Percentiles rank a stretch among this genome's conserved stretches.
Conservation (phyloP, 1,284 basidiomycete genomes). For the Malassezia nana region DNA sequence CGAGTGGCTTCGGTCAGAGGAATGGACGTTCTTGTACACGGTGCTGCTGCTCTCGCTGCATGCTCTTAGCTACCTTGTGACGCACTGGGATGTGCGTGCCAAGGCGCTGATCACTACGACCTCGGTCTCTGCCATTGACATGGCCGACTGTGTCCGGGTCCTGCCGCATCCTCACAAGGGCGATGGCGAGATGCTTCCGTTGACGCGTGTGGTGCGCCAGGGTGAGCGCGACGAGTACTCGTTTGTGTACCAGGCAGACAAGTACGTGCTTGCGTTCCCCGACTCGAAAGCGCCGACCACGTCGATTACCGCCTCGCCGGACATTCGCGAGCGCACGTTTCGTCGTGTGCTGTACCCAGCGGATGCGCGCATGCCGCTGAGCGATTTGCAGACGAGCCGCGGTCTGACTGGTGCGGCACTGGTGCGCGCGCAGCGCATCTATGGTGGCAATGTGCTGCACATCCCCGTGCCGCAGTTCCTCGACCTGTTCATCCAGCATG, state of each 20-base stretch:
- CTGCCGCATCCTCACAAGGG: slow-evolving; percentile 78
- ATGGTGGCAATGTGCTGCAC: slow-evolving; percentile 41
- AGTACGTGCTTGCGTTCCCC: slow-evolving; percentile 64
- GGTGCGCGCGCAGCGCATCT: slow-evolving; percentile 33
- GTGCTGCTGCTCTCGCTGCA: slow-evolving; percentile 75
- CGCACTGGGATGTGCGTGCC: slow-evolving; percentile 76
- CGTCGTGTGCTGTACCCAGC: slow-evolving; percentile 79
- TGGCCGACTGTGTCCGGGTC: slow-evolving; percentile 72
- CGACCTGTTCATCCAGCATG: slow-evolving; percentile 46
- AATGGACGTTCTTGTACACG: slow-evolving; percentile 74
- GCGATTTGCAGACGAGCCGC: slow-evolving; percentile 58
- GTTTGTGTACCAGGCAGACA: slow-evolving; percentile 92
- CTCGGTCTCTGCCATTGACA: slow-evolving; percentile 51
- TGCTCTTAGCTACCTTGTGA: slow-evolving; percentile 82
- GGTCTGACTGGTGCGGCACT: slow-evolving; percentile 49
- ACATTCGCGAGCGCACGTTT: slow-evolving; percentile 59
- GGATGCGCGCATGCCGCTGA: slow-evolving; percentile 62
- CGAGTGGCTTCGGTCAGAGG: slow-evolving; percentile 53
- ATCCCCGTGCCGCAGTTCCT: slow-evolving; percentile 44
- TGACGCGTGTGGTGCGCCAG: slow-evolving; percentile 54
- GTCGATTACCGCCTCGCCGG: slow-evolving; percentile 34
- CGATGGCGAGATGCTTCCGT: slow-evolving; percentile 74
- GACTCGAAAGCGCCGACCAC: slow-evolving; percentile 36
- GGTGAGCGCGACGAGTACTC: slow-evolving; percentile 57
- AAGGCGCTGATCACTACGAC: slow-evolving; percentile 65